Percentiles rank a stretch among this genome's conserved stretches.
Conservation (phyloP, 2,329 filamentous ascomycete genomes). For the Diaporthe destruens region DNA sequence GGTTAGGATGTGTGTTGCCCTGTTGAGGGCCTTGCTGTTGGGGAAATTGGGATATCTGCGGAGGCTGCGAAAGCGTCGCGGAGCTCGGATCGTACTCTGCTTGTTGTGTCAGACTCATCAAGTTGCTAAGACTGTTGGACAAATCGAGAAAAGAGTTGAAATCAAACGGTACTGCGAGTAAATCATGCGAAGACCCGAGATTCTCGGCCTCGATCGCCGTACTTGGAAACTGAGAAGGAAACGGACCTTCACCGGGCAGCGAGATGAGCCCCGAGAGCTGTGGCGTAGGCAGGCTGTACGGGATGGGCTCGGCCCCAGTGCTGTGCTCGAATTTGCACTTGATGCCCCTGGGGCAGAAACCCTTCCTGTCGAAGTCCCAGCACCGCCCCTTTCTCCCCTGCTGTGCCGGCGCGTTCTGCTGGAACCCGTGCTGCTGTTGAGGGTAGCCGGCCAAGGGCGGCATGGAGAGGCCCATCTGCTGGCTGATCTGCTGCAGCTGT, state of each 20-base stretch:
- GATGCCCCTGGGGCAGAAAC: constrained; percentile 76
- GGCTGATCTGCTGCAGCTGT: constrained; percentile 73
- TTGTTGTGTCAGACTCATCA: constrained; percentile 23
- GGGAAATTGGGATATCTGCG: constrained; percentile 36
- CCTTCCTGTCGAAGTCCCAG: constrained; percentile 78
- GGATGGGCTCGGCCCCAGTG: constrained; percentile 63
- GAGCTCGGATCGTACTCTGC: constrained; percentile 65
- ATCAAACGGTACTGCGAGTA: not conserved
- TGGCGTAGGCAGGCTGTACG: constrained; percentile 46
- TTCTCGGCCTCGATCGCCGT: not conserved
- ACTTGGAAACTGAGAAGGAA: not conserved
- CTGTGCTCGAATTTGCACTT: constrained; percentile 79
- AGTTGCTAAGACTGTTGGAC: not conserved
- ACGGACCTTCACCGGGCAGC: constrained; percentile 51
- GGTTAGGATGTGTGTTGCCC: constrained; percentile 44
- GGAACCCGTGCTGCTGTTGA: constrained; percentile 41
- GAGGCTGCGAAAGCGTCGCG: constrained; percentile 41
- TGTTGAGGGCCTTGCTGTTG: constrained; percentile 22
- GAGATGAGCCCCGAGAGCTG: constrained; percentile 46
- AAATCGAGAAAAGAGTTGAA: not conserved
- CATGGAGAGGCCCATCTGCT: constrained; percentile 66
- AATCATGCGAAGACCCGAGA: not conserved
- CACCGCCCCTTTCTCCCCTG: constrained; percentile 65
- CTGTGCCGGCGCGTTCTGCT: constrained; percentile 43
- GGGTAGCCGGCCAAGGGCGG: constrained; percentile 54